These are phyloP conservation scores for Umbilicaria muhlenbergii DNA, from an alignment of 495 filamentous ascomycete species.

Conservation along the genomic window DNA sequence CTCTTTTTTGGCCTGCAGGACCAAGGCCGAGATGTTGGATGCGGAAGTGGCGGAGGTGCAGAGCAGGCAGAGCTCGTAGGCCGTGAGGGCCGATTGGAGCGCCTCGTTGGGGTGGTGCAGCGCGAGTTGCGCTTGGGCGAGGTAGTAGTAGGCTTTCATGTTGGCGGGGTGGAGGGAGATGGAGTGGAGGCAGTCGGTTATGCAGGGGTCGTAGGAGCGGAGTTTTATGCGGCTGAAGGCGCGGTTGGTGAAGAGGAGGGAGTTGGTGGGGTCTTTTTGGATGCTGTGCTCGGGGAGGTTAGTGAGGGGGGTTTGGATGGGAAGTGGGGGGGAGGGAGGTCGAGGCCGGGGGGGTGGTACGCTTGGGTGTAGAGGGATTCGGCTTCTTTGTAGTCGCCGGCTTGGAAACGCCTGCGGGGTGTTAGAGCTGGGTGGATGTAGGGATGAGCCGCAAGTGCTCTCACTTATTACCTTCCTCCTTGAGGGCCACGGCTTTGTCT, in stretches of 20 bases:
- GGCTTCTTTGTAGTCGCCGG: slow-evolving; percentile 55
- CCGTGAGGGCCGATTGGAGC: slow-evolving; percentile 49
- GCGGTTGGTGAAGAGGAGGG: slow-evolving; percentile 63
- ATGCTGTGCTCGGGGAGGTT: slow-evolving; percentile 29
- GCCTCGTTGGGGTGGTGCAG: slow-evolving; percentile 64
- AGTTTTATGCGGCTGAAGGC: slow-evolving; percentile 69
- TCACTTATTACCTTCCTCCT: slow-evolving; percentile 44
- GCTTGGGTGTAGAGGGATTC: slow-evolving; percentile 76
- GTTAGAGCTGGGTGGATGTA: background rate
- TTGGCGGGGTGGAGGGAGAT: slow-evolving; percentile 44
- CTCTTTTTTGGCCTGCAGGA: slow-evolving; percentile 67
- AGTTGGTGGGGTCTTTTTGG: slow-evolving; percentile 29
- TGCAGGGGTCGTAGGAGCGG: slow-evolving; percentile 53
- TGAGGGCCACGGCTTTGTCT: slow-evolving; percentile 24
- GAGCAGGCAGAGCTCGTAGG: slow-evolving; percentile 54
- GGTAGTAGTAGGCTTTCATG: slow-evolving; percentile 73
- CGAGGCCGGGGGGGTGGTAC: slow-evolving; percentile 28
- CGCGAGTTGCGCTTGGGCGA: slow-evolving; percentile 67
- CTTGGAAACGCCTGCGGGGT: slow-evolving; percentile 35
- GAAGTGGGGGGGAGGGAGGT: background rate
- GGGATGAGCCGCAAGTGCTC: slow-evolving; percentile 2
- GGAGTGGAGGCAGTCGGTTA: slow-evolving; percentile 61
- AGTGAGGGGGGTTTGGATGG: background rate
- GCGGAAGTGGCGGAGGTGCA: slow-evolving; percentile 39
- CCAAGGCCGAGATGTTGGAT: slow-evolving; percentile 45